These are phyloP conservation scores for Cucurbitaria berberidis DNA, from an alignment of 2,329 filamentous ascomycete species.

Conservation along the genomic window DNA sequence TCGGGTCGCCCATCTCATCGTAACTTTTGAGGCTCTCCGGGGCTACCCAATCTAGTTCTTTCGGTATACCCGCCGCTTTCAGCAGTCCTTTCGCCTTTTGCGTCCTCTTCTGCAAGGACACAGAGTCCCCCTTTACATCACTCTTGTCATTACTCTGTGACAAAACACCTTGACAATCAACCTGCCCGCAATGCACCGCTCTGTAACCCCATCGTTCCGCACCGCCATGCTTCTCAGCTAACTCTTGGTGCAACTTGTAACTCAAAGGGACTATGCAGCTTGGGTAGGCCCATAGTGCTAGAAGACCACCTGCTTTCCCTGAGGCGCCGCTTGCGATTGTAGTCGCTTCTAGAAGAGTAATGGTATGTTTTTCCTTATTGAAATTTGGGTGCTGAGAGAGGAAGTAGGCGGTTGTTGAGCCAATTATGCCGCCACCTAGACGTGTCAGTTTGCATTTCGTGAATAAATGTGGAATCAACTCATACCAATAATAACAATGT, in stretches of 20 bases:
- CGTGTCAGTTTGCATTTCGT: neutral
- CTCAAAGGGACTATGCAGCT: conserved; percentile 82
- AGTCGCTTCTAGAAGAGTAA: conserved; percentile 86
- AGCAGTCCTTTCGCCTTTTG: conserved; percentile 58
- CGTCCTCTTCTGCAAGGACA: conserved; percentile 63
- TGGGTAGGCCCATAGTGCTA: conserved; percentile 93
- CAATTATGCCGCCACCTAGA: conserved; percentile 88
- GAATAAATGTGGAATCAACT: neutral
- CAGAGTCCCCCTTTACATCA: conserved; percentile 45
- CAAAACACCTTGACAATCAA: conserved; percentile 58
- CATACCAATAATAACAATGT: conserved; percentile 47
- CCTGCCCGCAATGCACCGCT: conserved; percentile 73
- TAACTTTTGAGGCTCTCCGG: conserved; percentile 70
- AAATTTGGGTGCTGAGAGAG: conserved; percentile 85
- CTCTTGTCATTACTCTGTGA: conserved; percentile 36
- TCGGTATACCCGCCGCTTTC: conserved; percentile 68
- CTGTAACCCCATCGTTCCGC: conserved; percentile 86
- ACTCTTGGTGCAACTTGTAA: conserved; percentile 79
- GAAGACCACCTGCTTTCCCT: conserved; percentile 89
- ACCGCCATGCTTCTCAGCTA: conserved; percentile 84
- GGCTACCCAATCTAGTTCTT: conserved; percentile 85
- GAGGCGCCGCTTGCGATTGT: conserved; percentile 89
- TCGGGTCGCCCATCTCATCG: conserved; percentile 80
- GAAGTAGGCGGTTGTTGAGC: conserved; percentile 89
- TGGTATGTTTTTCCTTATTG: conserved; percentile 73